Evolutionary conservation across 2,329 filamentous ascomycete species (phyloP).

Genomic region (Cladophialophora yegresii): DNA sequence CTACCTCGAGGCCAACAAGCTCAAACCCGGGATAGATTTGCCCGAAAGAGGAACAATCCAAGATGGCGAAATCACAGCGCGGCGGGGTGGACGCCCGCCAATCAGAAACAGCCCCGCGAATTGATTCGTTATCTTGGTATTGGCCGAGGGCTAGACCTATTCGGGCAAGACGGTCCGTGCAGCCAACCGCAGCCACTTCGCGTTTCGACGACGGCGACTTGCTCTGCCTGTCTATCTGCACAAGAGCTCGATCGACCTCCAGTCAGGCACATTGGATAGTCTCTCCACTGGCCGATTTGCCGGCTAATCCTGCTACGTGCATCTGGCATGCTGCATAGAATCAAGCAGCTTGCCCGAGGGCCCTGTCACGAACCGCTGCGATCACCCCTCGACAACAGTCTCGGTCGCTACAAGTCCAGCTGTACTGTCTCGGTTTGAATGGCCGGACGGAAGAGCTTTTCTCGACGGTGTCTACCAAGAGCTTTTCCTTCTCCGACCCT

Average conservation of each 20-base stretch:
- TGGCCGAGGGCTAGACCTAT: constrained; percentile 11
- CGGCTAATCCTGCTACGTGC: background rate
- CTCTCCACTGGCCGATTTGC: background rate
- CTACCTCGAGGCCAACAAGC: background rate
- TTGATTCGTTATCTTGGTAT: constrained; percentile 23
- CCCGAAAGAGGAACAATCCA: constrained; percentile 28
- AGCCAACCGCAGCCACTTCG: constrained; percentile 20
- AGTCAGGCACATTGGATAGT: background rate
- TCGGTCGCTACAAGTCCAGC: constrained; percentile 5
- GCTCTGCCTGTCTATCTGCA: background rate
- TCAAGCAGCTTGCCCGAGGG: constrained; percentile 6
- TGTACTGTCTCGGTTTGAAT: background rate
- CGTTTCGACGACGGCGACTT: constrained; percentile 11
- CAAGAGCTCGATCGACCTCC: background rate
- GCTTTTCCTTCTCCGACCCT: constrained; percentile 1
- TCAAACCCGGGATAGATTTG: constrained; percentile 27
- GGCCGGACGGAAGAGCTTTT: background rate
- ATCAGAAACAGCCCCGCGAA: constrained; percentile 7
- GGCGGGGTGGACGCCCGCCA: constrained; percentile 13
- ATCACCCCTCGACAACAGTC: constrained; percentile 11
- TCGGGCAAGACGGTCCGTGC: constrained; percentile 31
- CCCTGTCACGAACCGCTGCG: constrained; percentile 21
- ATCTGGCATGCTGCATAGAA: constrained; percentile 1
- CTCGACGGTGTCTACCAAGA: background rate
- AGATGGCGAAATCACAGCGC: constrained; percentile 1